Percentiles rank a stretch among this genome's conserved stretches.
These are phyloP conservation scores for Debaryomyces prosopidis DNA, from an alignment of 805 yeast genomes.

Conservation along the genomic window DNA sequence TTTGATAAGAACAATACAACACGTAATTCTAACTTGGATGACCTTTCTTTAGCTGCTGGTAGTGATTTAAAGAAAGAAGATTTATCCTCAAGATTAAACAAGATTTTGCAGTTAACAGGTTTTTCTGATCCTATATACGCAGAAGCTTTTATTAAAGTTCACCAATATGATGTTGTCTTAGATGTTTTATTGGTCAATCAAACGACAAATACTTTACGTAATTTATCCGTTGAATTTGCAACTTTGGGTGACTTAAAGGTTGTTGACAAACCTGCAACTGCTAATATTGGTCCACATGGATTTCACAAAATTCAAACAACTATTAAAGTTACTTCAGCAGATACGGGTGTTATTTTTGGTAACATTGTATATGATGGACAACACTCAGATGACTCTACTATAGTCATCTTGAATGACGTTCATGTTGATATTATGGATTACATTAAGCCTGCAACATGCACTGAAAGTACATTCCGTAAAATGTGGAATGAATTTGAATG, in stretches of 20 bases:
- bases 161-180: slow-evolving; percentile 92
- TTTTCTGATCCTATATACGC: slow-evolving; percentile 98
- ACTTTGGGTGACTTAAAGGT: slow-evolving; percentile 95
- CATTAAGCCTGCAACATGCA: slow-evolving; percentile 89
- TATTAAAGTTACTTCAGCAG: slow-evolving; percentile 93
- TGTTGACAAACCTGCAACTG: slow-evolving; percentile 85
- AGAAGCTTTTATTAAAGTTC: slow-evolving; percentile 94
- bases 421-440: slow-evolving; percentile 97
- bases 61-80: slow-evolving; percentile 54
- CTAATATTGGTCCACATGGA: slow-evolving; percentile 95
- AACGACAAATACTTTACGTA: slow-evolving; percentile 86
- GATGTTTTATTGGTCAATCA: slow-evolving; percentile 95
- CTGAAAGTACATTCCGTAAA: slow-evolving; percentile 86
- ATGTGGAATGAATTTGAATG: slow-evolving; percentile 99
- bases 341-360: slow-evolving; percentile 97
- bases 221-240: slow-evolving; percentile 91
- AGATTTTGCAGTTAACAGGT: slow-evolving; percentile 94
- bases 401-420: slow-evolving; percentile 90
- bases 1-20: slow-evolving; percentile 48
- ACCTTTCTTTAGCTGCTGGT: slow-evolving; percentile 53
- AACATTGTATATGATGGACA: slow-evolving; percentile 96
- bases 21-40: slow-evolving; percentile 46
- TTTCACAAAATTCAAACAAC: slow-evolving; percentile 89
- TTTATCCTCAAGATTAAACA: slow-evolving; percentile 76
- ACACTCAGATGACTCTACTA: slow-evolving; percentile 84